Conservation (phyloP, 768 basidiomycete species). For the Amanita muscaria region DNA sequence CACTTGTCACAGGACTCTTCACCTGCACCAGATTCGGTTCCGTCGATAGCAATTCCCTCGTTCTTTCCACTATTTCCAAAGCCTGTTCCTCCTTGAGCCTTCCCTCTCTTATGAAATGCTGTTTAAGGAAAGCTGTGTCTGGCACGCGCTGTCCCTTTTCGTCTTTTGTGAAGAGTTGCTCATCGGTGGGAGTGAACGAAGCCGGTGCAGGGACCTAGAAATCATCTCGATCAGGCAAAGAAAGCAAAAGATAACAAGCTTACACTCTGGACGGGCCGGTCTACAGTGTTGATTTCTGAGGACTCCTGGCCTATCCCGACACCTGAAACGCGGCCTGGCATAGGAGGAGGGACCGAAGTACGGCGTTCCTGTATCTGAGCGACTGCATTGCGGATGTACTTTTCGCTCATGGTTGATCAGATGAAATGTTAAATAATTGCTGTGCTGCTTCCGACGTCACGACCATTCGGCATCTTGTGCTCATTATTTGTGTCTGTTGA, state of each 20-base stretch:
- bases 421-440: not conserved
- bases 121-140: constrained; percentile 72
- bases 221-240: not conserved
- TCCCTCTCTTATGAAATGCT: constrained; percentile 87
- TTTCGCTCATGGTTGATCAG: constrained; percentile 4
- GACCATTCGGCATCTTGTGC: too few species aligned
- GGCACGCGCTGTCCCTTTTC: constrained; percentile 50
- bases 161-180: constrained; percentile 56
- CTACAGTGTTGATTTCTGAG: constrained; percentile 1
- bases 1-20: constrained; percentile 85
- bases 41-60: constrained; percentile 52
- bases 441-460: too few species aligned
- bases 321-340: not conserved
- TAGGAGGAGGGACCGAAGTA: not conserved
- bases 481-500: too few species aligned
- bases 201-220: constrained; percentile 64
- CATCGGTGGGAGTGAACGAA: constrained; percentile 55
- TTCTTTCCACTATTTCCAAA: constrained; percentile 65
- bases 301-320: constrained; percentile 1
- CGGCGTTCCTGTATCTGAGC: constrained; percentile 7
- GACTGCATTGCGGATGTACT: constrained; percentile 8
- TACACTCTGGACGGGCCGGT: constrained; percentile 2
- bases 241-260: not conserved
- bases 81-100: constrained; percentile 79
- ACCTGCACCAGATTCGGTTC: constrained; percentile 87